Percentiles rank a stretch among this genome's conserved stretches.
phyloP scores from a whole-genome alignment of 495 filamentous ascomycete species.

The Parachaetomium inaequale region DNA sequence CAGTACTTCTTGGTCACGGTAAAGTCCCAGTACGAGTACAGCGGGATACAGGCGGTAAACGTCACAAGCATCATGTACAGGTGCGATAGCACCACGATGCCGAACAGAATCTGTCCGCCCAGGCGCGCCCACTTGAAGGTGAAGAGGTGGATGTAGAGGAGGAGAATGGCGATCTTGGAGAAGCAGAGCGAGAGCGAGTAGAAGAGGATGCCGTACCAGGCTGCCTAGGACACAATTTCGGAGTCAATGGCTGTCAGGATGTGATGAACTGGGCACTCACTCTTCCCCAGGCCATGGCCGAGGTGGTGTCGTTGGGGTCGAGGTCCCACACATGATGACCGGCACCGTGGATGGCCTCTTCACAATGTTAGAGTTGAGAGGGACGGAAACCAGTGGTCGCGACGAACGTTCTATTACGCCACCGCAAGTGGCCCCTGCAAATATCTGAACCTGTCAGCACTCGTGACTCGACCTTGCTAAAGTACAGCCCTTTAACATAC shows the following conservation, averaged over 20 bases:
- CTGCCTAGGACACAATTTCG: slow-evolving; percentile 16
- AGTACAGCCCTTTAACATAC: neutral
- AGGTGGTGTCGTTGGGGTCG: slow-evolving; percentile 22
- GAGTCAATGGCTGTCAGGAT: neutral
- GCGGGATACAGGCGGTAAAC: slow-evolving; percentile 32
- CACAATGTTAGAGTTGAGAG: neutral
- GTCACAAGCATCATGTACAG: slow-evolving; percentile 28
- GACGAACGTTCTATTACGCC: slow-evolving; percentile 30
- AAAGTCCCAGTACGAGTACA: slow-evolving; percentile 33
- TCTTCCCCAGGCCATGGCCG: slow-evolving; percentile 26
- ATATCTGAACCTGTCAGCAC: slow-evolving; percentile 17
- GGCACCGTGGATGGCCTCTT: slow-evolving; percentile 29
- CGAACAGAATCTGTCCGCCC: slow-evolving; percentile 31
- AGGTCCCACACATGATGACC: slow-evolving; percentile 32
- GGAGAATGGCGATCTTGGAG: slow-evolving; percentile 38
- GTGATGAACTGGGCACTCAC: slow-evolving; percentile 14
- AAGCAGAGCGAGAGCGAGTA: slow-evolving; percentile 31
- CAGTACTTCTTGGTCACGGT: slow-evolving; percentile 24
- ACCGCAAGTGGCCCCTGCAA: slow-evolving; percentile 23
- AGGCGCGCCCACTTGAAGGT: slow-evolving; percentile 33
- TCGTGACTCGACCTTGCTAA: neutral
- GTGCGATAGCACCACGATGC: slow-evolving; percentile 24
- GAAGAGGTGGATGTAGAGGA: slow-evolving; percentile 42
- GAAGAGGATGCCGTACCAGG: slow-evolving; percentile 33
- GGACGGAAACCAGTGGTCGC: neutral